Conservation (phyloP, 2,329 filamentous ascomycete species). For the Aspergillus awamori region DNA sequence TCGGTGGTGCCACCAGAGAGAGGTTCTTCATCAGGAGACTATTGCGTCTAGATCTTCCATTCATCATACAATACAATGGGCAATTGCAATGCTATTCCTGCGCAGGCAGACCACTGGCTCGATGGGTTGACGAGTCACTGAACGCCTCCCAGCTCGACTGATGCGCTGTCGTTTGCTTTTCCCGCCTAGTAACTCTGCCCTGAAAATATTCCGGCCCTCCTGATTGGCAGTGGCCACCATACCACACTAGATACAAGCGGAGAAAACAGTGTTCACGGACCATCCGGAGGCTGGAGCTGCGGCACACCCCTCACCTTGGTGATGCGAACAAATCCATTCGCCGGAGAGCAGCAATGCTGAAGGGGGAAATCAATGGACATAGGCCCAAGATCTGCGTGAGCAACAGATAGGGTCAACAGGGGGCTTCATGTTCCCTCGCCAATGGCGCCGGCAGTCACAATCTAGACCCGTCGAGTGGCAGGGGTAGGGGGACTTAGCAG, state of each 20-base stretch:
- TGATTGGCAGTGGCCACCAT: conserved; percentile 5
- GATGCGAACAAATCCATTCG: not conserved
- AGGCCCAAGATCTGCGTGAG: not conserved
- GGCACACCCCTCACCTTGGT: not conserved
- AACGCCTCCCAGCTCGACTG: not conserved
- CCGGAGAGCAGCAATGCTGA: not conserved
- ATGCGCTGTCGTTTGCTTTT: not conserved
- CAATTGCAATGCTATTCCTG: not conserved
- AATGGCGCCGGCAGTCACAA: conserved; percentile 8
- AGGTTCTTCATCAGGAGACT: not conserved
- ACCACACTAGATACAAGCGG: not conserved
- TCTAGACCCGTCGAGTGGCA: conserved; percentile 5
- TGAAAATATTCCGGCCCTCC: not conserved
- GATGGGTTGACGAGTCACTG: not conserved
- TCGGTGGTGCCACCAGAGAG: not conserved
- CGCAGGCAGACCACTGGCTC: not conserved
- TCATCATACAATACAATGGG: not conserved
- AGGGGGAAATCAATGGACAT: not conserved
- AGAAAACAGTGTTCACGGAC: not conserved
- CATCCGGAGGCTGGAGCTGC: not conserved
- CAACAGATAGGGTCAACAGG: not conserved
- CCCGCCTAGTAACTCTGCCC: not conserved
- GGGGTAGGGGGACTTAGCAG: not conserved
- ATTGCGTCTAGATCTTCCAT: not conserved
- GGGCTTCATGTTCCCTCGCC: not conserved